phyloP scores from a whole-genome alignment of 768 basidiomycete genomes.

The Lactarius hatsudake region DNA sequence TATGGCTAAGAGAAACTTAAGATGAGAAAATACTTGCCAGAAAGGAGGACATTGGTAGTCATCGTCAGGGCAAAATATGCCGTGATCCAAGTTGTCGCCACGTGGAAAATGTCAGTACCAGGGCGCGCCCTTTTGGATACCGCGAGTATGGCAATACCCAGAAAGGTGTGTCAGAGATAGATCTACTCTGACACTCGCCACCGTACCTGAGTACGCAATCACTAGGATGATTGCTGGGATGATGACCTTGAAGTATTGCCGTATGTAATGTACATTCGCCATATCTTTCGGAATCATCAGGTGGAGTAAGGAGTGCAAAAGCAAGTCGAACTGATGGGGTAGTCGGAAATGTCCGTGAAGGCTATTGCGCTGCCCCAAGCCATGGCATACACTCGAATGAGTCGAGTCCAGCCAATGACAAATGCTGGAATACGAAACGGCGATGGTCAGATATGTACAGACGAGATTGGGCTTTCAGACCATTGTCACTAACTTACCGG shows the following conservation, averaged over 20 bases:
- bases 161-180: background rate
- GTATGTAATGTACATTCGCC: slow-evolving; percentile 13
- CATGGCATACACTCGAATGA: background rate
- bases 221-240: slow-evolving; percentile 1
- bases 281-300: slow-evolving; percentile 8
- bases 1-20: background rate
- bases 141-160: background rate
- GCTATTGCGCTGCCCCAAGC: background rate
- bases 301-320: background rate
- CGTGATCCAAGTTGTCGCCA: slow-evolving; percentile 1
- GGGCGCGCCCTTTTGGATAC: background rate
- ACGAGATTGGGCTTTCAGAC: background rate
- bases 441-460: background rate
- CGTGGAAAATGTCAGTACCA: slow-evolving; percentile 1
- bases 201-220: slow-evolving; percentile 8
- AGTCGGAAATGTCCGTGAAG: slow-evolving; percentile 1
- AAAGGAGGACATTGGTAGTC: slow-evolving; percentile 4
- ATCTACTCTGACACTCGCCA: background rate
- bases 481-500: slow-evolving; percentile 1
- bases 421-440: background rate
- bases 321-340: background rate
- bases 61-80: slow-evolving; percentile 7
- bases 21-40: background rate
- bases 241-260: background rate
- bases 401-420: slow-evolving; percentile 4